Conservation (phyloP, 805 yeast species). For the Starmera quercuum region DNA sequence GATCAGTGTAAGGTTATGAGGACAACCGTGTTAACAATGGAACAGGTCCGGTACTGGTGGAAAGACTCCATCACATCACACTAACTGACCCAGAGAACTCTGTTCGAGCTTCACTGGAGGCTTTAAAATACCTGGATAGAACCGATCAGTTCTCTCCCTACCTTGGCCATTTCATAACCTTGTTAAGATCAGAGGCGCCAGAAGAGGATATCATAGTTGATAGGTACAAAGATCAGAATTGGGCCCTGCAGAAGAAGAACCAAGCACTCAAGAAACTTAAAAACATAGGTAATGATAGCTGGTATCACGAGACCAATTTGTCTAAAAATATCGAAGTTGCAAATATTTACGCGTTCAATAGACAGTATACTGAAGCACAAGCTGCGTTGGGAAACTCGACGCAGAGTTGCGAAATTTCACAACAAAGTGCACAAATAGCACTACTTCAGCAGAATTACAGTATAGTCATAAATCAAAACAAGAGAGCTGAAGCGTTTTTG, state of each 20-base stretch:
- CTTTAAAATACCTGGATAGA: constrained; percentile 10
- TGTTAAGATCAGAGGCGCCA: constrained; percentile 1
- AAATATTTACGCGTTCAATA: constrained; percentile 9
- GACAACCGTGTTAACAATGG: not conserved
- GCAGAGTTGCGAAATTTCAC: constrained; percentile 14
- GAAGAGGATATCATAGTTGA: not conserved
- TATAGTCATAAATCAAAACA: constrained; percentile 14
- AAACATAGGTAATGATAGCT: constrained; percentile 10
- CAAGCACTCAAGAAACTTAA: constrained; percentile 4
- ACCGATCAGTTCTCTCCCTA: constrained; percentile 12
- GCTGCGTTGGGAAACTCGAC: constrained; percentile 10
- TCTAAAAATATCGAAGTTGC: constrained; percentile 11
- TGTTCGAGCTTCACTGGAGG: constrained; percentile 9
- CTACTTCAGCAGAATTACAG: constrained; percentile 11
- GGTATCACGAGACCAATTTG: constrained; percentile 16
- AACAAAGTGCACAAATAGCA: constrained; percentile 14
- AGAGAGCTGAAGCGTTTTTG: constrained; percentile 15
- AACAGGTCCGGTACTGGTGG: constrained; percentile 15
- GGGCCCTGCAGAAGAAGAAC: constrained; percentile 2
- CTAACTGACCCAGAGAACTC: constrained; percentile 3
- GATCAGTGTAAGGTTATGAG: not conserved
- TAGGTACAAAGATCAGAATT: constrained; percentile 2
- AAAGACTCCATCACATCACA: constrained; percentile 10
- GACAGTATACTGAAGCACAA: constrained; percentile 15
- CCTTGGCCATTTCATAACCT: constrained; percentile 7